A percentile compares a stretch with the other conserved stretches of the same genome.
These are phyloP conservation scores for Pilasporangium apinafurcum DNA, from an alignment of 352 stramenopile genomes.

Conservation along the genomic window DNA sequence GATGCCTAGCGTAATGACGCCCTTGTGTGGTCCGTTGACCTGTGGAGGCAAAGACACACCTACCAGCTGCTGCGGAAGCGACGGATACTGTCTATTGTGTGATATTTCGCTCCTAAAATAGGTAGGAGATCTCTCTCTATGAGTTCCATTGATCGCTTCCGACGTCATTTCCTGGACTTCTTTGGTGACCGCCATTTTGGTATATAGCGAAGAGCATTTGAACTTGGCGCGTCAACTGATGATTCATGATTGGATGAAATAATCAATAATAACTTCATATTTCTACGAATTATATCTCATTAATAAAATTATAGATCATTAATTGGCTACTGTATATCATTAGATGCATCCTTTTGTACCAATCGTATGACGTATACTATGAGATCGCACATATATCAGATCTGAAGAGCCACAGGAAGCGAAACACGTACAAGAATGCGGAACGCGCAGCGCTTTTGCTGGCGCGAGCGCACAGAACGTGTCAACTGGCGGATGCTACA, in stretches of 20 bases:
- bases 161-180: too few relatives aligned
- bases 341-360: too few relatives aligned
- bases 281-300: not conserved
- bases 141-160: too few relatives aligned
- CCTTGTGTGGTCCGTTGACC: not conserved
- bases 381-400: too few relatives aligned
- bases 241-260: not conserved
- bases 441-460: slow-evolving; percentile 46
- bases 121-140: too few relatives aligned
- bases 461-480: slow-evolving; percentile 65
- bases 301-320: slow-evolving; percentile 6
- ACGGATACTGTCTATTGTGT: not conserved
- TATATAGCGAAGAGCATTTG: not conserved
- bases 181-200: not conserved
- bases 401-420: too few relatives aligned
- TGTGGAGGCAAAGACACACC: slow-evolving; percentile 4
- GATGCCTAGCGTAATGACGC: slow-evolving; percentile 5
- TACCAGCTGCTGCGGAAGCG: slow-evolving; percentile 5
- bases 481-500: slow-evolving; percentile 67
- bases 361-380: too few relatives aligned
- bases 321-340: not conserved
- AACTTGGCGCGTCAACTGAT: not conserved
- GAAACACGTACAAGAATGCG: not conserved
- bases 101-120: not conserved
- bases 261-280: not conserved